Conservation (phyloP, 805 yeast genomes). For the Yamadazyma endophytica region DNA sequence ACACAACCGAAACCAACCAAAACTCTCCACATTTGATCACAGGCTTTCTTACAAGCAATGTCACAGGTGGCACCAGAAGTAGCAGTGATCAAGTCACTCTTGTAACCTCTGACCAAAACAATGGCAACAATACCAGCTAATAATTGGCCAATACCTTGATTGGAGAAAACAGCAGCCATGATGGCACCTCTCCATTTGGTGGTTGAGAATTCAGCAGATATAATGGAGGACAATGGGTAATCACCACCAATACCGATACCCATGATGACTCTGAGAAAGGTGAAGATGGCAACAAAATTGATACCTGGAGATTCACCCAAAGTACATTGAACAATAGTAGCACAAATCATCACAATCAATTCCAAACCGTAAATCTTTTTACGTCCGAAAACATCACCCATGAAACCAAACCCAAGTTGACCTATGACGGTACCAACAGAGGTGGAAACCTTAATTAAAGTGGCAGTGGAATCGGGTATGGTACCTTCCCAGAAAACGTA, state of each 20-base stretch:
- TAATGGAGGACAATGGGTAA: conserved; percentile 90
- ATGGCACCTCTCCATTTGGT: conserved; percentile 98
- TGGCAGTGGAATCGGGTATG: conserved; percentile 68
- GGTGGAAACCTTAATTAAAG: conserved; percentile 81
- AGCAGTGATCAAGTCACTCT: conserved; percentile 52
- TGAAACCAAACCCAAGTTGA: conserved; percentile 77
- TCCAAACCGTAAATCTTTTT: conserved; percentile 85
- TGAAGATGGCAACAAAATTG: conserved; percentile 66
- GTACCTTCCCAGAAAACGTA: conserved; percentile 67
- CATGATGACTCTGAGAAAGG: conserved; percentile 78
- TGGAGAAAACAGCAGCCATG: conserved; percentile 94
- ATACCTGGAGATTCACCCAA: conserved; percentile 70
- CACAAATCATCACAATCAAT: conserved; percentile 76
- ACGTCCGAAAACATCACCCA: conserved; percentile 82
- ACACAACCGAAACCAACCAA: conserved; percentile 85
- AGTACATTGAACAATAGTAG: conserved; percentile 74
- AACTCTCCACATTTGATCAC: conserved; percentile 95
- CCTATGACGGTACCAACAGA: conserved; percentile 94
- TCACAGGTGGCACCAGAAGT: conserved; percentile 58
- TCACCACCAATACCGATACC: conserved; percentile 99
- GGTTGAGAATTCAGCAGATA: conserved; percentile 87
- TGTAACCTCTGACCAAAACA: conserved; percentile 73
- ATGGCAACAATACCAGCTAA: conserved; percentile 82
- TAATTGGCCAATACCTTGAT: conserved; percentile 96
- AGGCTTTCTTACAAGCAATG: conserved; percentile 64